A percentile compares a stretch with the other conserved stretches of the same genome.
Evolutionary conservation across 306 rosid genomes (phyloP).

Genomic region (Canavalia ensiformis): DNA sequence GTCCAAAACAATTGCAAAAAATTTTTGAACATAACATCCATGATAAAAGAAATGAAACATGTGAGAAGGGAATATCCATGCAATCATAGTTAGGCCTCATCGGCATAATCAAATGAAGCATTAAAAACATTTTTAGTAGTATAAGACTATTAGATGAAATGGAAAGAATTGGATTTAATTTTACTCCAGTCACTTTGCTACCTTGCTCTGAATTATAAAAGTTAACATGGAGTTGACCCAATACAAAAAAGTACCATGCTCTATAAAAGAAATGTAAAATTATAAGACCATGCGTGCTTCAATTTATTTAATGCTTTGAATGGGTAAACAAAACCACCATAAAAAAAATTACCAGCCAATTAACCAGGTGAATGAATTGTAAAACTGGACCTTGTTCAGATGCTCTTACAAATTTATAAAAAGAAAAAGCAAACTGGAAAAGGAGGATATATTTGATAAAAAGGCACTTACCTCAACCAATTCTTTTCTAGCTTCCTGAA

Average conservation of each 20-base stretch:
- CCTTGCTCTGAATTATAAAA: slow-evolving; percentile 25
- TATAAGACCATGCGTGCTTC: not conserved
- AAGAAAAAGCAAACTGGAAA: slow-evolving; percentile 35
- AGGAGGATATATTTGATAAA: slow-evolving; percentile 33
- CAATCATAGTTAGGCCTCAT: slow-evolving; percentile 10
- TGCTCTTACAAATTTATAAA: slow-evolving; percentile 40
- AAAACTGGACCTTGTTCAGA: slow-evolving; percentile 34
- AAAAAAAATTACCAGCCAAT: not conserved
- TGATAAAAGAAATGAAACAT: slow-evolving; percentile 35
- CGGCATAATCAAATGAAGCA: slow-evolving; percentile 34
- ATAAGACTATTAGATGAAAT: slow-evolving; percentile 7
- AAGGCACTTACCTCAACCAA: slow-evolving; percentile 72
- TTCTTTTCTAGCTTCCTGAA: slow-evolving; percentile 92
- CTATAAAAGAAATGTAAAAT: not conserved
- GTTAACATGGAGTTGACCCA: slow-evolving; percentile 20
- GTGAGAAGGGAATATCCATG: slow-evolving; percentile 35
- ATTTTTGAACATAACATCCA: not conserved
- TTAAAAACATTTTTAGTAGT: not conserved
- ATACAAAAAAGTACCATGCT: not conserved
- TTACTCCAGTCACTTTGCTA: not conserved
- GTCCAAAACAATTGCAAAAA: slow-evolving; percentile 19
- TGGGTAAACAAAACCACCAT: slow-evolving; percentile 23
- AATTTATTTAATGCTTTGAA: not conserved
- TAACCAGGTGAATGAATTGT: slow-evolving; percentile 14
- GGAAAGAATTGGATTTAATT: not conserved